phyloP scores from a whole-genome alignment of 2,329 filamentous ascomycete species.

The Metarhizium sp. region DNA sequence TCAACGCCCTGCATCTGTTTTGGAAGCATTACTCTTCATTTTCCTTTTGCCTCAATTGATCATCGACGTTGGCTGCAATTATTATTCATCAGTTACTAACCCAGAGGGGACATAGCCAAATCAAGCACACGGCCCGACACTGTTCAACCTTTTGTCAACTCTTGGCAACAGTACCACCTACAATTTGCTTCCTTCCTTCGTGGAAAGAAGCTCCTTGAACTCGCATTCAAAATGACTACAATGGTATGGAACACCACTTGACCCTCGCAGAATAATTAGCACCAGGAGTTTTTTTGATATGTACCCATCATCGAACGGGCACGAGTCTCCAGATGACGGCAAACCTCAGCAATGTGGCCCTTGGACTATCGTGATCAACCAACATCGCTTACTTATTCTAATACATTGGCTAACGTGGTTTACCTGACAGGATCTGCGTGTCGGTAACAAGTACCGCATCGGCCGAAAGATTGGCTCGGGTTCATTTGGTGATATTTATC shows the following conservation, averaged over 20 bases:
- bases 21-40: neutral
- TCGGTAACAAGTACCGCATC: conserved; percentile 99
- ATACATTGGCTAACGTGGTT: neutral
- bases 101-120: no score
- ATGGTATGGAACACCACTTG: conserved; percentile 31
- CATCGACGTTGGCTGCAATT: neutral
- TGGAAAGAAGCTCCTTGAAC: conserved; percentile 12
- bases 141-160: no score
- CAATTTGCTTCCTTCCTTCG: conserved; percentile 11
- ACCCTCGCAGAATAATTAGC: neutral
- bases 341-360: neutral
- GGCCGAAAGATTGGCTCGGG: conserved; percentile 98
- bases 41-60: neutral
- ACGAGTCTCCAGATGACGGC: neutral
- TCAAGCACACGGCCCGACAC: no score
- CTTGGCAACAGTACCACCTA: neutral
- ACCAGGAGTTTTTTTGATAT: no score
- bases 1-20: neutral
- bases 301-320: neutral
- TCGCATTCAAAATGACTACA: conserved; percentile 35
- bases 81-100: no score
- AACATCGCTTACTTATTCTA: neutral
- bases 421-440: conserved; percentile 73
- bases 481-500: conserved; percentile 96
- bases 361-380: neutral